These are phyloP conservation scores for Daldinia loculata DNA, from an alignment of 495 filamentous ascomycete genomes.

Conservation along the genomic window DNA sequence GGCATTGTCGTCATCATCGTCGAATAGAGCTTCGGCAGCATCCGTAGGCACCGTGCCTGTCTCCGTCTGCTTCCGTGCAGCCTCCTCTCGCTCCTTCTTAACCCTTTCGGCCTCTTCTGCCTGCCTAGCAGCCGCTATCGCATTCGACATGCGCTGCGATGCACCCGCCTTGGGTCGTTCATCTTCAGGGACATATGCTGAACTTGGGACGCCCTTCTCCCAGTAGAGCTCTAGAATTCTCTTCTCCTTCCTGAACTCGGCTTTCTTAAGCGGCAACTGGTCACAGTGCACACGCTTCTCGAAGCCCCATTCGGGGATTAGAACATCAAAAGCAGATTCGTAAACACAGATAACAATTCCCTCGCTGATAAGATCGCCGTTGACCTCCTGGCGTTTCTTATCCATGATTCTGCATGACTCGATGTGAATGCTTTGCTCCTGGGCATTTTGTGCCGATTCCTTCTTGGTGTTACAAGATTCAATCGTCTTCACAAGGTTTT, in stretches of 20 bases:
- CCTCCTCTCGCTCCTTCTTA: constrained; percentile 84
- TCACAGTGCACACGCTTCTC: constrained; percentile 99
- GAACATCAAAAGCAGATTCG: constrained; percentile 97
- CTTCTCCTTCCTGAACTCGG: constrained; percentile 95
- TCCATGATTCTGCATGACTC: constrained; percentile 96
- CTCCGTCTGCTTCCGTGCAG: constrained; percentile 88
- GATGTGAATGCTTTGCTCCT: constrained; percentile 98
- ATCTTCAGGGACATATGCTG: constrained; percentile 95
- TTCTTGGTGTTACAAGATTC: constrained; percentile 99
- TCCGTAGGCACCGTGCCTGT: constrained; percentile 90
- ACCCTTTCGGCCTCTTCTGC: constrained; percentile 81
- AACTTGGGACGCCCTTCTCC: constrained; percentile 98
- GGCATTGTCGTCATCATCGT: constrained; percentile 87
- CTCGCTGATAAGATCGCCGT: constrained; percentile 93
- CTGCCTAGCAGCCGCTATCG: constrained; percentile 77
- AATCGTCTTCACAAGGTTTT: constrained; percentile 88
- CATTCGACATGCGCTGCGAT: constrained; percentile 72
- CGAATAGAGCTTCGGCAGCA: constrained; percentile 91
- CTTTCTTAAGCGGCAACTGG: constrained; percentile 97
- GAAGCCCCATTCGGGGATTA: constrained; percentile 98
- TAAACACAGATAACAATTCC: constrained; percentile 97
- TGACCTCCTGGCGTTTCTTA: constrained; percentile 80
- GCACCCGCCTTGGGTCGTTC: constrained; percentile 85
- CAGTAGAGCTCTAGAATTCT: constrained; percentile 95
- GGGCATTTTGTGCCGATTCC: constrained; percentile 95